Base-by-base conservation (phyloP, 345 rosid genomes). In the Euclidium syriacum region DNA sequence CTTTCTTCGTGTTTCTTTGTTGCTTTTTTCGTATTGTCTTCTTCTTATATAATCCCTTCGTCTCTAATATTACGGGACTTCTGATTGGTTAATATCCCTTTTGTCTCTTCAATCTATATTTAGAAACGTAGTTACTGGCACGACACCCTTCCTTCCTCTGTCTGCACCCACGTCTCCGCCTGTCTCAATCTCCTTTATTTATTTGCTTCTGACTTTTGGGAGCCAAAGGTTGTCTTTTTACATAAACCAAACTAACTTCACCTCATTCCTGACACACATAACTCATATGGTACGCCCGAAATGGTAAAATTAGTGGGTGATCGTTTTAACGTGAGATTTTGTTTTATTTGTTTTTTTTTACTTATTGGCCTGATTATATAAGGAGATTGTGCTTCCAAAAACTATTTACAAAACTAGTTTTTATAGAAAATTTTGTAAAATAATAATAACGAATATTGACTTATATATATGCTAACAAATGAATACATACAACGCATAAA, bases 71-170 rank as follows among this genome's bases (percentile, higher is more conserved):
- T 62, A 61, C 55, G 68, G 74, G 57, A 27, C 14, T 62, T 53
- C 54, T 70, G 63, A 39, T 61, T 62, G 74, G 74, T 54, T 54
- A 29, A n/a, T 10, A 69, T 61, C 57, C 55, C 3, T n/a, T 38
- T 52, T 62, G 63, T 62, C 57, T 54, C 57, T 36, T 47, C 3
- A 43, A 30, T 7, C 73, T 61, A 68, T 60, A 60, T 68, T 60
- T 68, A 68, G 73, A 60, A 60, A 62, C 73, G 51, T 60, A 60
- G 61, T 68, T 62, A 58, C 60, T 70, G 68, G 68, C 63, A 70
- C 68, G 58, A 53, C 74, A 62, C 23, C 69, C 53, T 46, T 39
- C 33, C 15, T 43, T 62, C 56, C 46, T 20, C 63, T 70, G 67
- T 51, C 48, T 53, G 68, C 61, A 51, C 59, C 46, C 74, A 70